Percentiles rank a stretch among this genome's conserved stretches.
phyloP scores from a whole-genome alignment of 2,329 filamentous ascomycete genomes.

The Phialophora expanda region DNA sequence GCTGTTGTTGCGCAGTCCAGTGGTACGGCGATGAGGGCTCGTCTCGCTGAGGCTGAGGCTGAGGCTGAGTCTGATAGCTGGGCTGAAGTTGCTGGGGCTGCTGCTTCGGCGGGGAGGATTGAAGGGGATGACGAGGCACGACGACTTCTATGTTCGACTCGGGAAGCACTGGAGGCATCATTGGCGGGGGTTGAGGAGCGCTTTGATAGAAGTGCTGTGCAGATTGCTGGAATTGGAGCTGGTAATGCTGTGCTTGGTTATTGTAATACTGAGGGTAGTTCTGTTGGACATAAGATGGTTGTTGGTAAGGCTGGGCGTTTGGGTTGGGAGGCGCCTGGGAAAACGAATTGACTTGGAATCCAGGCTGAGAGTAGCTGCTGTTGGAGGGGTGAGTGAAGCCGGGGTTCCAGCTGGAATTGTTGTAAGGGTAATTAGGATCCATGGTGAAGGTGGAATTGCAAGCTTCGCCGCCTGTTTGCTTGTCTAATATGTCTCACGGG shows the following conservation, averaged over 20 bases:
- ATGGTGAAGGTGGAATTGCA: slow-evolving; percentile 18
- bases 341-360: slow-evolving; percentile 1
- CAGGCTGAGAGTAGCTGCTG: slow-evolving; percentile 11
- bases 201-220: slow-evolving; percentile 38
- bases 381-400: slow-evolving; percentile 5
- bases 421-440: slow-evolving; percentile 26
- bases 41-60: slow-evolving; percentile 16
- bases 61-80: not conserved
- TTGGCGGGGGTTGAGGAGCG: slow-evolving; percentile 12
- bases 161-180: not conserved
- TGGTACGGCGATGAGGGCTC: not conserved
- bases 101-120: slow-evolving; percentile 4
- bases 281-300: slow-evolving; percentile 15
- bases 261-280: slow-evolving; percentile 48
- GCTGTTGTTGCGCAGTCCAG: slow-evolving; percentile 1
- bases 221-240: slow-evolving; percentile 43
- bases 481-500: not conserved
- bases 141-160: not conserved
- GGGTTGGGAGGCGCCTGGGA: slow-evolving; percentile 10
- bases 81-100: not conserved
- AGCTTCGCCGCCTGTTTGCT: not conserved
- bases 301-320: slow-evolving; percentile 19
- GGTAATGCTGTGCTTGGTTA: slow-evolving; percentile 45
- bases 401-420: not conserved
- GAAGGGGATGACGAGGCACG: not conserved